Evolutionary conservation across 2,329 filamentous ascomycete species (phyloP), one percentile per base, ranked within the genome.

Genomic region (Chlorencoelia australis): DNA sequence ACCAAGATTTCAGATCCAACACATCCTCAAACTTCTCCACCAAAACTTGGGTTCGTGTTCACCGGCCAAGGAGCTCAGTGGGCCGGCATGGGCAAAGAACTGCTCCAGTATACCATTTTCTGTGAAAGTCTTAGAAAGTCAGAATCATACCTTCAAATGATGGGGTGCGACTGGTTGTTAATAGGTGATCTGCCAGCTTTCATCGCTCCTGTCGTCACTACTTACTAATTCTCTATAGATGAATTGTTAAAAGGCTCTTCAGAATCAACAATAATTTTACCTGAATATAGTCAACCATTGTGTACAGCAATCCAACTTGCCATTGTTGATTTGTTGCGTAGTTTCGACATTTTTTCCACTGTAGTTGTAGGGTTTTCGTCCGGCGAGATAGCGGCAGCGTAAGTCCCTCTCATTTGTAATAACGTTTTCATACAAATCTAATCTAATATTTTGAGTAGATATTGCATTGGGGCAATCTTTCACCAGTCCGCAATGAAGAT

Each of bases 301-400:
- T 63, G 57, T 38, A 65, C 64, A 0, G 62, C 66, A 0, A 39
- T 72, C 1, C 68, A 71, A 45, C 51, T 71, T 14, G 43, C 58
- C 1, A 46, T 70, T 2, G 58, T 63, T 0, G 52, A 62, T 7
- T 51, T 69, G 3, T 51, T 71, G 0, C 17, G 56, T 15, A 58
- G 59, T 2, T 66, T 58, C 55, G 56, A 55, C 1, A 49, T 69
- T 17, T 43, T 38, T 4, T 60, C 64, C 0, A 31, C 41, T 0
- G 55, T 50, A 2, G 63, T 66, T 0, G 50, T 58, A 2, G 63
- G 66, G 2, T 66, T 68, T 44, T 67, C 63, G 6, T 20, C 16
- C 5, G 33, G 33, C 10, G 66, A 69, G 39, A 66, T 69, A 20
- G 64, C 49, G 2, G 66, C 66, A 1, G 65, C 66, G 0, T 68